Evolutionary conservation across 148 eudicot species (phyloP), one percentile per base, ranked within the genome.

Genomic region (Fagopyrum esculentum): DNA sequence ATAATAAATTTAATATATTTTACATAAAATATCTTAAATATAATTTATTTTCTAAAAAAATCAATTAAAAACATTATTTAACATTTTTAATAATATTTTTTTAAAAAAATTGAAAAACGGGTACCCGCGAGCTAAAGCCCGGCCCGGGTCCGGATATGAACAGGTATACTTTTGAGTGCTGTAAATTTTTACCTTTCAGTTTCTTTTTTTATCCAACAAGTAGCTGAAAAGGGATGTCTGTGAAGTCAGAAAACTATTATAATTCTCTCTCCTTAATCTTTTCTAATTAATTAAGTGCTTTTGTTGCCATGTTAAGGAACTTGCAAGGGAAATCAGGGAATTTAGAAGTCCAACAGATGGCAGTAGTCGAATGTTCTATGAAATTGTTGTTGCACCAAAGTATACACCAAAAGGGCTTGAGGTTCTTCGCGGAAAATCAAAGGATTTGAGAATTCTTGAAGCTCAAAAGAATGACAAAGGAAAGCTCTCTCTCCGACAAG

Each of bases 331-430:
- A 51, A 88, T 96, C 59, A 82, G 99, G 73, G 97, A 96, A 78
- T 96, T 89, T 49, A 85, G 99, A 82, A 96, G 99, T 79, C 99
- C 99, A 69, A 96, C 97, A 12, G 98, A 96, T 72, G 94, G 91
- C 56, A 92, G 89, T 81, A 96, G 95, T 68, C 91, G 98, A 74
- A 96, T 96, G 99, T 96, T 96, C 78, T 96, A 96, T 79, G 99
- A 96, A 85, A 96, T 96, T 63, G 98, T 92, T 56, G 93, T 92
- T 81, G 99, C 99, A 35, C 97, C 99, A 40, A 89, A 85, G 81
- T 92, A 89, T 73, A 70, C 97, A 3, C 54, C 85, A 63, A 92
- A 89, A 80, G 99, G 98, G 73, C 98, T 96, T 63, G 98, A 92
- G 81, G 84, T 92, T 77, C 98, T 96, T 9, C 86, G 98, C 72